Evolutionary conservation across 805 yeast genomes (phyloP).

Genomic region (Suhomyces sp.): DNA sequence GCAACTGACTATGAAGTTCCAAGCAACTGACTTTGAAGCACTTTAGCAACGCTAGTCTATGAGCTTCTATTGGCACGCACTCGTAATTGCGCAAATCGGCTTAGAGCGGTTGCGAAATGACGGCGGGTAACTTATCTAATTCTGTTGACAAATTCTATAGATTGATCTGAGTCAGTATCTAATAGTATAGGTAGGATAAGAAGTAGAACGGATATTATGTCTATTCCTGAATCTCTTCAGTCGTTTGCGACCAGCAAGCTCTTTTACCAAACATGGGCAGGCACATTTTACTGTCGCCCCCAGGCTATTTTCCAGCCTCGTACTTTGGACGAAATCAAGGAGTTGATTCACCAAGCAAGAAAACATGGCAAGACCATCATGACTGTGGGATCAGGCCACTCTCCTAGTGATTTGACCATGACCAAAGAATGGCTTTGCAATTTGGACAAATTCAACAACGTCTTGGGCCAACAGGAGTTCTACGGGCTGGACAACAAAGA

Average conservation of each 20-base stretch:
- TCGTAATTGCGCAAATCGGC: not conserved
- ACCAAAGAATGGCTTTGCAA: conserved; percentile 85
- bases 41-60: too few relatives aligned
- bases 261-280: conserved; percentile 82
- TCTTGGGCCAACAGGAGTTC: conserved; percentile 47
- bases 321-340: conserved; percentile 62
- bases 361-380: conserved; percentile 60
- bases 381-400: conserved; percentile 91
- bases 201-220: conserved; percentile 12
- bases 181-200: too few relatives aligned
- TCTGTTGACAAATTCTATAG: not conserved
- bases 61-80: too few relatives aligned
- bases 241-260: conserved; percentile 39
- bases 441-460: conserved; percentile 68
- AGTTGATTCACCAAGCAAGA: conserved; percentile 65
- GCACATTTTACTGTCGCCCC: conserved; percentile 77
- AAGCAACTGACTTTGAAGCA: too few relatives aligned
- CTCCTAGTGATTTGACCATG: conserved; percentile 90
- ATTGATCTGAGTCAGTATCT: too few relatives aligned
- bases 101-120: not conserved
- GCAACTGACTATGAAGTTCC: too few relatives aligned
- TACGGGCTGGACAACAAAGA: conserved; percentile 39
- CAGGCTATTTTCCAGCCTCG: conserved; percentile 77
- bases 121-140: not conserved
- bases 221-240: conserved; percentile 32